Conservation (phyloP, 2,329 filamentous ascomycete species). For the Colletotrichum scovillei region DNA sequence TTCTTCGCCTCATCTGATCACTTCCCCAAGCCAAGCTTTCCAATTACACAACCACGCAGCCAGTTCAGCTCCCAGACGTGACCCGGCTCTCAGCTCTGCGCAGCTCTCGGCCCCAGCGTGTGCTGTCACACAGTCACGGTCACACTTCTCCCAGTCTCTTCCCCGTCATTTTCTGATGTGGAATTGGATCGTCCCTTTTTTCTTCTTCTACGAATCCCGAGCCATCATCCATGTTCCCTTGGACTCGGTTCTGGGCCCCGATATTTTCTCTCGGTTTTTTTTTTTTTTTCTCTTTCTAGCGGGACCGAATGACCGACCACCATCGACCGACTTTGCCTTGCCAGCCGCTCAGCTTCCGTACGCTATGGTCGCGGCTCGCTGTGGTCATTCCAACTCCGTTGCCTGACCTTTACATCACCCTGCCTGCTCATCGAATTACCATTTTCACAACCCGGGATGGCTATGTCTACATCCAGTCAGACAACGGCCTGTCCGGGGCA, state of each 20-base stretch:
- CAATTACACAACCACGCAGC: constrained; percentile 3
- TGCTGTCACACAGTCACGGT: background rate
- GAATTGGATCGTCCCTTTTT: background rate
- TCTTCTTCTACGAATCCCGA: background rate
- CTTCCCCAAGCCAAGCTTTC: constrained; percentile 20
- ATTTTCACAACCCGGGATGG: background rate
- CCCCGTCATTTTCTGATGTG: background rate
- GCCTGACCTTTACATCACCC: background rate
- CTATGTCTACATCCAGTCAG: constrained; percentile 9
- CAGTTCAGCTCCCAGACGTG: background rate
- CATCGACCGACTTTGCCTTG: background rate
- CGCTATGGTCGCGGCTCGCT: background rate
- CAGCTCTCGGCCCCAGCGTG: constrained; percentile 18
- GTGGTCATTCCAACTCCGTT: background rate
- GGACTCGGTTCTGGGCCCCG: background rate
- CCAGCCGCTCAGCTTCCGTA: background rate
- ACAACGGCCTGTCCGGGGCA: constrained; percentile 16
- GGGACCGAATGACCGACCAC: background rate
- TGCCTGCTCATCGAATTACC: background rate
- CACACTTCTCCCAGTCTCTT: background rate
- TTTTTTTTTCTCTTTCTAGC: background rate
- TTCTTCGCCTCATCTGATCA: constrained; percentile 35
- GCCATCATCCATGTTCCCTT: constrained; percentile 1
- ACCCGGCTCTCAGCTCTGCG: background rate
- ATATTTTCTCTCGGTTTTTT: background rate